Conservation (phyloP, 352 stramenopile genomes). For the Pythium apleroticum region DNA sequence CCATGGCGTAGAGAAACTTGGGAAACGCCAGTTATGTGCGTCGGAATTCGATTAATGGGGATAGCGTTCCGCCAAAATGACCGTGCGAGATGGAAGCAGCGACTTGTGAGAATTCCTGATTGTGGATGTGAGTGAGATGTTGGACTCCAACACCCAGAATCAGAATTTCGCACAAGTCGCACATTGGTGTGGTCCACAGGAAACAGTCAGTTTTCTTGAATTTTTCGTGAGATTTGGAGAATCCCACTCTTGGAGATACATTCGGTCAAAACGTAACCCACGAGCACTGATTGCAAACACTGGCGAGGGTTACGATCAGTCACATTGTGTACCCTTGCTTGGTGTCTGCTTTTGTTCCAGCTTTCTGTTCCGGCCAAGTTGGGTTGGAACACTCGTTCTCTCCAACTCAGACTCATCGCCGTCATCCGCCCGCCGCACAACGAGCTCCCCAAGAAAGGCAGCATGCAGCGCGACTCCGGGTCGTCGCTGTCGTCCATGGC, state of each 20-base stretch:
- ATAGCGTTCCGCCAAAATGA: background rate
- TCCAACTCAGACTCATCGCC: background rate
- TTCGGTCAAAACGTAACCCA: background rate
- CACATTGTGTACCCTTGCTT: background rate
- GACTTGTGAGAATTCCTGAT: too few species aligned
- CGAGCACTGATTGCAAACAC: background rate
- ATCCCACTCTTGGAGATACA: background rate
- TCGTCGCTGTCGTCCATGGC: constrained; percentile 12
- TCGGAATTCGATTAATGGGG: background rate
- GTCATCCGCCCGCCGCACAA: background rate
- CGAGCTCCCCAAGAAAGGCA: background rate
- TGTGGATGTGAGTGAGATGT: too few species aligned
- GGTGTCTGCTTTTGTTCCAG: background rate
- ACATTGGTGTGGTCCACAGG: background rate
- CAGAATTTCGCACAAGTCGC: background rate
- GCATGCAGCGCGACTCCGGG: constrained; percentile 9
- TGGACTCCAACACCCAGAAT: background rate
- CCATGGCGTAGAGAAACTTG: background rate
- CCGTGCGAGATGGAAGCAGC: too few species aligned
- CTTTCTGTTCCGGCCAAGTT: background rate
- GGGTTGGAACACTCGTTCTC: background rate
- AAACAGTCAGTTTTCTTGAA: background rate
- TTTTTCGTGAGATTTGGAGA: background rate
- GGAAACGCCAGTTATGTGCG: background rate
- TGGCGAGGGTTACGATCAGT: background rate